These are phyloP conservation scores for Panus rudis DNA, from an alignment of 768 basidiomycete genomes.

Conservation along the genomic window DNA sequence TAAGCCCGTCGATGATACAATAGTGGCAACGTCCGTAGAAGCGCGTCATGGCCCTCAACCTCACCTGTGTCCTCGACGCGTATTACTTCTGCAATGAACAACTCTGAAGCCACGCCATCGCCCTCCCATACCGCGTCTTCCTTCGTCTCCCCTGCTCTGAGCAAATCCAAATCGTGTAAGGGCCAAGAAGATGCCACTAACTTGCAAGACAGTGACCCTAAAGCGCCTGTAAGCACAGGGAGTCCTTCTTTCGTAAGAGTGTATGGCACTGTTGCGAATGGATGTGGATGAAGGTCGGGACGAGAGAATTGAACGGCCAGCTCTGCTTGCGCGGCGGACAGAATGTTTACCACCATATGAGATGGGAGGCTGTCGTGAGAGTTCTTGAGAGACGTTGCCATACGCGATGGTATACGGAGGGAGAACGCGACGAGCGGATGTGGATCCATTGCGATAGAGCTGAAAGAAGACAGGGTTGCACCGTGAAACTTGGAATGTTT, in stretches of 20 bases:
- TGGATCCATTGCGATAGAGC: constrained; percentile 86
- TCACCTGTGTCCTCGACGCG: constrained; percentile 43
- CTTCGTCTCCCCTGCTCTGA: constrained; percentile 18
- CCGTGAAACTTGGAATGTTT: constrained; percentile 54
- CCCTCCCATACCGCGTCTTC: constrained; percentile 16
- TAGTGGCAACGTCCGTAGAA: constrained; percentile 40
- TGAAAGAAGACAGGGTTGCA: constrained; percentile 90
- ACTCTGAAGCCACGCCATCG: constrained; percentile 46
- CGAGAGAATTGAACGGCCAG: constrained; percentile 67
- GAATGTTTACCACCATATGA: constrained; percentile 75
- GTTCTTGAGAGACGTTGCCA: constrained; percentile 55
- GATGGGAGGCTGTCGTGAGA: constrained; percentile 21
- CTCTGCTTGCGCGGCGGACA: constrained; percentile 58
- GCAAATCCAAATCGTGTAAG: constrained; percentile 44
- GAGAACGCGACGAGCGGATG: constrained; percentile 85
- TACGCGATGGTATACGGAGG: constrained; percentile 81
- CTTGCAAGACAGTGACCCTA: constrained; percentile 71
- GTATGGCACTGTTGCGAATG: constrained; percentile 41
- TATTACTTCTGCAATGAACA: constrained; percentile 78
- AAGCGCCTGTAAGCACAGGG: constrained; percentile 48
- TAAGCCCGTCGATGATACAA: constrained; percentile 59
- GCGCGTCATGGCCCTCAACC: constrained; percentile 13
- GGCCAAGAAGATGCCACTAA: constrained; percentile 56
- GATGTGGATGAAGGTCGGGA: constrained; percentile 57
- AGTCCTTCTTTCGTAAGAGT: constrained; percentile 43